Base-by-base conservation (phyloP, 2,329 filamentous ascomycete species). In the Coniochaeta sp. region DNA sequence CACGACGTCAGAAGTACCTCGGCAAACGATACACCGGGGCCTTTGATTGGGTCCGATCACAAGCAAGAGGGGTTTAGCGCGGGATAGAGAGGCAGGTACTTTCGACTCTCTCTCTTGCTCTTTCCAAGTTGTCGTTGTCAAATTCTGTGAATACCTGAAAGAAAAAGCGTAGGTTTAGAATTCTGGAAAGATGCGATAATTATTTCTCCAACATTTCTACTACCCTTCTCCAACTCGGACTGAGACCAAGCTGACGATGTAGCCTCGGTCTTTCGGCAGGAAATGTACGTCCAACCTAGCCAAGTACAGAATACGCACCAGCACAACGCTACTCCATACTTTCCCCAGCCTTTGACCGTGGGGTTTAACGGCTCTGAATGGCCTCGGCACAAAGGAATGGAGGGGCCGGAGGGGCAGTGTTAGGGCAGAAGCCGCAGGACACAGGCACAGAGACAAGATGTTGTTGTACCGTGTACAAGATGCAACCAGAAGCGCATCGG, bases 361-460 rank as follows among this genome's bases (percentile, higher is more conserved):
- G 51, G 51, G 51, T 48, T 33, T 7, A 49, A 33, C 18, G 14
- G 8, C n/a, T 27, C 16, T 35, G 30, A 26, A n/a, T 40, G 38
- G 26, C 50, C 53, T 57, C 55, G 56, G 55, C 53, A 53, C 49
- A 47, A 46, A 14, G 38, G 38, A 42, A 30, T 50, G 30, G 50
- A 49, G 48, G 46, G 52, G 52, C 46, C 46, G 35, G 49, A 42
- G 49, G 45, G 42, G 33, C 45, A 35, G 7, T 6, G n/a, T n/a
- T 4, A 26, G 38, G 38, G 16, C n/a, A 38, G 33, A 38, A 38
- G 16, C n/a, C n/a, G n/a, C n/a, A n/a, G n/a, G n/a, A n/a, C n/a
- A n/a, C 30, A 38, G 33, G 33, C 33, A 38, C 10, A 48, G 2
- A n/a, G 18, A 22, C 7, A 42, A 3, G n/a, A 20, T 4, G 6